Percentiles rank a stretch among this genome's conserved stretches.
Conservation (phyloP, 345 rosid genomes). For the Excoecaria agallocha region DNA sequence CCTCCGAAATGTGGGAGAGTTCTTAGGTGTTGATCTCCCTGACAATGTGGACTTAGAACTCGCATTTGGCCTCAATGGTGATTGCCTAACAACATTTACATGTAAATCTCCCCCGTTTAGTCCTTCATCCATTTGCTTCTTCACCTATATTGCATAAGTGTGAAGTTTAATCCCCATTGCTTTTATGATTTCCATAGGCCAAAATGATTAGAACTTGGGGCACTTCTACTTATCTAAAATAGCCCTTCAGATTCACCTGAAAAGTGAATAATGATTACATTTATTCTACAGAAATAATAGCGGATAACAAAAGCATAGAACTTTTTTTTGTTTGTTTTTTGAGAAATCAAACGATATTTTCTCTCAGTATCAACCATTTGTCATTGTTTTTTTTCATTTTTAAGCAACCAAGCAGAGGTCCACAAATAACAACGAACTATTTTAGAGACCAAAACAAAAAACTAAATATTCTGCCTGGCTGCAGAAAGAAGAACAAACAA, state of each 20-base stretch:
- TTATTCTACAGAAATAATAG: neutral
- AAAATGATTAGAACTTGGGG: neutral
- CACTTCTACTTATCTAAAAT: neutral
- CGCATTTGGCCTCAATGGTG: conserved; percentile 55
- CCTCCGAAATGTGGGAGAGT: conserved; percentile 64
- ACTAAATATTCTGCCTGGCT: neutral
- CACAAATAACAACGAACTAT: neutral
- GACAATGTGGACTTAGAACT: conserved; percentile 62
- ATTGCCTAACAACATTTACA: conserved; percentile 41
- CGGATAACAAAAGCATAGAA: neutral
- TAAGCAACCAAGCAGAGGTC: neutral
- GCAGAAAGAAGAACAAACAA: neutral
- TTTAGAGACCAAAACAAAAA: neutral
- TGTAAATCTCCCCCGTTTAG: conserved; percentile 38
- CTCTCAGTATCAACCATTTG: neutral
- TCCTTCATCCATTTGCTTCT: conserved; percentile 59
- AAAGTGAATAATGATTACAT: conserved; percentile 4
- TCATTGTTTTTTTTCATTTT: neutral
- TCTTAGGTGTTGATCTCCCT: conserved; percentile 71
- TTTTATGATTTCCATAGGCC: neutral
- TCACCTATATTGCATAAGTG: conserved; percentile 8
- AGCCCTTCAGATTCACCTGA: conserved; percentile 15
- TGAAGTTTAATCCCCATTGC: conserved; percentile 17
- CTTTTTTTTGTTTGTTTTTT: neutral
- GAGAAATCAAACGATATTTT: neutral